Evolutionary conservation across 2,329 filamentous ascomycete genomes (phyloP), one percentile per base, ranked within the genome.

Genomic region (Thielaviopsis musarum): DNA sequence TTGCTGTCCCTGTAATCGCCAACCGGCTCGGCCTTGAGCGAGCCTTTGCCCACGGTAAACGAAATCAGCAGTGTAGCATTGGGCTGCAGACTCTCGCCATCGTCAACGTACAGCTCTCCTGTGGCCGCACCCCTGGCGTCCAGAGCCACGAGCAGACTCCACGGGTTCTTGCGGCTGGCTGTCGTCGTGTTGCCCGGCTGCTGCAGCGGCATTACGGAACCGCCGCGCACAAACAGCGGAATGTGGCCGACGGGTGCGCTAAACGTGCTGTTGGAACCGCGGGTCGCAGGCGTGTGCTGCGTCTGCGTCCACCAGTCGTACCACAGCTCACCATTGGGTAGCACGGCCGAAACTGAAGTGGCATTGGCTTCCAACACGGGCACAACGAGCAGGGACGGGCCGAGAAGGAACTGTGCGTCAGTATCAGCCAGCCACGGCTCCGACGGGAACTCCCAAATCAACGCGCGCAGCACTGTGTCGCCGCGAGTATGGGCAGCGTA

Each of bases 81-180:
- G 69, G 87, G 86, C 61, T 79, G 72, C 56, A 91, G 65, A 26
- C 78, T 82, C 61, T 83, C 81, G 9, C 88, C 88, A 62, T 94
- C 88, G 64, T 93, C 88, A 5, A 93, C 71, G 68, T 91, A 93
- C 60, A 93, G 73, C 57, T 75, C 74, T 0, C 88, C 88, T 1
- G 67, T 69, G 0, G 88, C 88, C 6, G 72, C 79, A 2, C 84
- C 85, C 57, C 84, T 72, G 0, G 68, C 66, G 5, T 77, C 81
- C 0, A 86, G 77, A 0, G 87, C 84, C 52, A 94, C 76, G 41
- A 91, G 66, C 56, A 94, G 72, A 67, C 84, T 77, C 71, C 91
- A 91, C 64, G 82, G 75, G 65, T 85, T 74, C 64, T 79, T 75
- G 51, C 84, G 76, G 45, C 87, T 71, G 52, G 77, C 78, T 0